Evolutionary conservation across 2,329 filamentous ascomycete genomes (phyloP).

Genomic region (Rugonectria rugulosa): DNA sequence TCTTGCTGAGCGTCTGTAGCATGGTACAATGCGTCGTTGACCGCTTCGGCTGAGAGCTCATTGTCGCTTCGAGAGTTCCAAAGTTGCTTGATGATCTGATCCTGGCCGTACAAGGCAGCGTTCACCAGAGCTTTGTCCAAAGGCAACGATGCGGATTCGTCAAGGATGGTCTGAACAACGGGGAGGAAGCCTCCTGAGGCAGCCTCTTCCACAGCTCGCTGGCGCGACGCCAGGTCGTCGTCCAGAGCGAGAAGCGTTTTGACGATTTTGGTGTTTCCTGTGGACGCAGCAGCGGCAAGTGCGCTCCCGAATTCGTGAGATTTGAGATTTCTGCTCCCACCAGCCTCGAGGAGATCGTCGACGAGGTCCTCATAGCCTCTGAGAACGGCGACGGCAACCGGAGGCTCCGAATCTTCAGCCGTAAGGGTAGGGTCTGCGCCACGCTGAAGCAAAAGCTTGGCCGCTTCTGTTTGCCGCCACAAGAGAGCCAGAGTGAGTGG

Average conservation of each 20-base stretch:
- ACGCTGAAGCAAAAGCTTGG: slow-evolving; percentile 13
- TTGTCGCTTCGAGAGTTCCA: slow-evolving; percentile 11
- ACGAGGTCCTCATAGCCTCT: slow-evolving; percentile 21
- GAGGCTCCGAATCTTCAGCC: slow-evolving; percentile 11
- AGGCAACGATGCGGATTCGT: neutral
- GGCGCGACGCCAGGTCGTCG: slow-evolving; percentile 2
- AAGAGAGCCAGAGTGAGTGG: slow-evolving; percentile 8
- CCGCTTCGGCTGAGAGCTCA: neutral
- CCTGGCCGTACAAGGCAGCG: slow-evolving; percentile 29
- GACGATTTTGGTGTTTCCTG: slow-evolving; percentile 14
- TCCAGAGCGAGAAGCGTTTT: slow-evolving; percentile 15
- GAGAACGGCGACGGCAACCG: slow-evolving; percentile 15
- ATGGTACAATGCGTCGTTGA: slow-evolving; percentile 9
- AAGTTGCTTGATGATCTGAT: slow-evolving; percentile 8
- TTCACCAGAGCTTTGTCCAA: slow-evolving; percentile 8
- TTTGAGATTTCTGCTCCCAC: slow-evolving; percentile 8
- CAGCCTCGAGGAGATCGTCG: slow-evolving; percentile 8
- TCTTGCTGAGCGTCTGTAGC: slow-evolving; percentile 15
- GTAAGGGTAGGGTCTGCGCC: slow-evolving; percentile 13
- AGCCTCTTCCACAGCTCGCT: slow-evolving; percentile 18
- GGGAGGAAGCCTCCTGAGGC: slow-evolving; percentile 7
- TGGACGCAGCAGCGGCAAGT: slow-evolving; percentile 18
- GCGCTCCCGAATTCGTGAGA: slow-evolving; percentile 15
- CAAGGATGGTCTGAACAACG: slow-evolving; percentile 8
- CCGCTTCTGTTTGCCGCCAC: slow-evolving; percentile 17